These are phyloP conservation scores for Eucalyptus regnans DNA, from an alignment of 345 rosid genomes.

Conservation along the genomic window DNA sequence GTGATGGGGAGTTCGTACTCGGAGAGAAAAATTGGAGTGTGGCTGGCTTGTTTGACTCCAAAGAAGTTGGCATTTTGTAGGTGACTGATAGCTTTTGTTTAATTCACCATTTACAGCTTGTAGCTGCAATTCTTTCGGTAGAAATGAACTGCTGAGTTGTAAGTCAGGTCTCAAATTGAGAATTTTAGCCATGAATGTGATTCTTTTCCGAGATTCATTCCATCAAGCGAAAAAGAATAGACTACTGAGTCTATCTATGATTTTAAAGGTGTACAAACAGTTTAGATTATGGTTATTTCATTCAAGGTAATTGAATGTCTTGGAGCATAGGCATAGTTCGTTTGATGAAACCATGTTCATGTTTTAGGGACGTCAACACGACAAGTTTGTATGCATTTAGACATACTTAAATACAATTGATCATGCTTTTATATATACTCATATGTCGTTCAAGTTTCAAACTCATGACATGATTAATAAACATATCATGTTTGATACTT, in stretches of 20 bases:
- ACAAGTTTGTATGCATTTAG: not conserved
- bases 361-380: not conserved
- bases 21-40: not conserved
- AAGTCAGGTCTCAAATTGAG: not conserved
- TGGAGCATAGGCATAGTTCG: too few species aligned
- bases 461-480: rapidly evolving
- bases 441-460: too few species aligned
- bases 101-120: not conserved
- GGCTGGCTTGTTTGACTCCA: not conserved
- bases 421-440: rapidly evolving
- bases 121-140: not conserved
- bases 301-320: not conserved
- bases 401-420: too few species aligned
- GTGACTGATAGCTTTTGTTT: not conserved
- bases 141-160: not conserved
- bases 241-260: not conserved
- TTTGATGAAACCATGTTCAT: not conserved
- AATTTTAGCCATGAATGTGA: not conserved
- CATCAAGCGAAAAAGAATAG: not conserved
- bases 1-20: not conserved
- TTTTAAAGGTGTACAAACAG: not conserved
- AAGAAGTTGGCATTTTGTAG: not conserved
- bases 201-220: not conserved
- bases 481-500: not conserved
- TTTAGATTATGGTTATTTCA: not conserved